These are phyloP conservation scores for Rutstroemia sp. DNA, from an alignment of 2,329 filamentous ascomycete genomes.

Conservation along the genomic window DNA sequence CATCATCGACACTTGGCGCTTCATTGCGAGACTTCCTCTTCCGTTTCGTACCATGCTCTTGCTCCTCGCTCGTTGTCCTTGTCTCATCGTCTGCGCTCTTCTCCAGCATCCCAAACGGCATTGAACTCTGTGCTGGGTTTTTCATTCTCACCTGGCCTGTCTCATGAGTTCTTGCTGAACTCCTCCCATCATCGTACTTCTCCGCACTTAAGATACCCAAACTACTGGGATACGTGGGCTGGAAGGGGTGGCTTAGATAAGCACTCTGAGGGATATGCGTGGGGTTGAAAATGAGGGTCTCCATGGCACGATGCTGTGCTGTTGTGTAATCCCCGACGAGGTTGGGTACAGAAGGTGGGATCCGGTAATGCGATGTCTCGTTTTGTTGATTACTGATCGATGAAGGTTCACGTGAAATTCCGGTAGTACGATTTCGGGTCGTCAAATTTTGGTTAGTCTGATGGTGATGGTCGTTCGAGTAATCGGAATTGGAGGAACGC, in stretches of 20 bases:
- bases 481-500: background rate
- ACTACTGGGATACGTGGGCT: slow-evolving; percentile 12
- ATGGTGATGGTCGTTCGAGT: background rate
- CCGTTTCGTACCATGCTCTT: slow-evolving; percentile 21
- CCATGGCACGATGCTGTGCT: slow-evolving; percentile 14
- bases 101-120: slow-evolving; percentile 22
- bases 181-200: slow-evolving; percentile 35
- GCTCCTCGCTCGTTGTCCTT: slow-evolving; percentile 18
- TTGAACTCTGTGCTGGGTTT: slow-evolving; percentile 8
- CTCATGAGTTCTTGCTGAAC: slow-evolving; percentile 14
- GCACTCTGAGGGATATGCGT: slow-evolving; percentile 3
- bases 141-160: slow-evolving; percentile 7
- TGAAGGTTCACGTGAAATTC: background rate
- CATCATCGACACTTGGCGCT: slow-evolving; percentile 30
- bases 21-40: slow-evolving; percentile 31
- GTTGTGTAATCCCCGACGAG: slow-evolving; percentile 5
- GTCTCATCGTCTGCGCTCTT: slow-evolving; percentile 10
- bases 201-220: slow-evolving; percentile 40
- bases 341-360: background rate
- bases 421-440: background rate
- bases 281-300: slow-evolving; percentile 18
- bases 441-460: background rate
- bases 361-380: background rate
- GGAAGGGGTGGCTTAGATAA: slow-evolving; percentile 16
- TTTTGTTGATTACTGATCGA: slow-evolving; percentile 13